Base-by-base conservation (phyloP, 2,329 filamentous ascomycete species). In the Phoma herbarum region DNA sequence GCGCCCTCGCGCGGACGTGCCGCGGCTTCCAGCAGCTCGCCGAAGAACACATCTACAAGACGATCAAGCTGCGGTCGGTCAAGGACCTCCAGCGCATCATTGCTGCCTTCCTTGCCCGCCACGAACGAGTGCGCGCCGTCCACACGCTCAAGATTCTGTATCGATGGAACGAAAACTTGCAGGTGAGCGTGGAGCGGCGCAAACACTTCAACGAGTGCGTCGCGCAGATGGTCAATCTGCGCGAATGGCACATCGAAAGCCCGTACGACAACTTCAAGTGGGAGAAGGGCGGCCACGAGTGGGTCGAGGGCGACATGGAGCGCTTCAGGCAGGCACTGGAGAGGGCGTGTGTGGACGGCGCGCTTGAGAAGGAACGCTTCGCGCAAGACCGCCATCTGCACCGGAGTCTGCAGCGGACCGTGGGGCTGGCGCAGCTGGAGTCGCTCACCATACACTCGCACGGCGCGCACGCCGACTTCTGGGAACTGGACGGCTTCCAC, bases 201-300 rank as follows among this genome's bases (percentile, higher is more conserved):
- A 57, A 35, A 4, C 53, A 50, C 3, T 74, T 77, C 63, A 75
- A 77, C 56, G 60, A 57, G 18, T 69, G 57, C 41, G 61, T 77
- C 9, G 49, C 59, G 14, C 49, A 67, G n/a, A 75, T 77, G 72
- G 66, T 68, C 47, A 67, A 64, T 23, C 56, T 77, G 50, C 60
- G 66, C 26, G 61, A 72, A 8, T 76, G 70, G 72, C 64, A 74
- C 47, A 63, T 77, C 4, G 75, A 77, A 56, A 75, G 71, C 49
- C 74, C 74, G 2, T 77, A 69, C 47, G 72, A 76, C 51, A 76
- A 75, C 49, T 72, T 69, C 50, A 62, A 74, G 29, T 74, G 71
- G 71, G 61, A 66, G n/a, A 46, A 59, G 2, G 57, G 68, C 26
- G 69, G 67, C 11, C 46, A 67, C 12, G 66, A 68, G 44, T 77